Percentiles rank a stretch among this genome's conserved stretches.
phyloP scores from a whole-genome alignment of 768 basidiomycete genomes.

The Amyloporia xantha region DNA sequence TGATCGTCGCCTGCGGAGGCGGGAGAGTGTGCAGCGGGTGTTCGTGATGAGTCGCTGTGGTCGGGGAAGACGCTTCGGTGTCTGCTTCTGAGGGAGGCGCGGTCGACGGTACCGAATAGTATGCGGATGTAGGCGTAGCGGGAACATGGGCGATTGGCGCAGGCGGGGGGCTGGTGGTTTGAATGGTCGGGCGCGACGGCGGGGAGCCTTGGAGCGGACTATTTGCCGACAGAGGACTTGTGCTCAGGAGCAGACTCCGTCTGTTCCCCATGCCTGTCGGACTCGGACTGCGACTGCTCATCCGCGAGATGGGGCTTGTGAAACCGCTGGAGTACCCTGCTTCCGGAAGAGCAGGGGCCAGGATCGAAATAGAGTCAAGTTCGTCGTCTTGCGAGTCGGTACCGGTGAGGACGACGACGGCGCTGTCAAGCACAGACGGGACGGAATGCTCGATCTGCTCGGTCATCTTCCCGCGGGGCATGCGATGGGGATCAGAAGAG shows the following conservation, averaged over 20 bases:
- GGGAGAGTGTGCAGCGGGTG: slow-evolving; percentile 23
- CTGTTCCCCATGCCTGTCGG: slow-evolving; percentile 37
- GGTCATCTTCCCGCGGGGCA: slow-evolving; percentile 62
- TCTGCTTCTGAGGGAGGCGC: slow-evolving; percentile 19
- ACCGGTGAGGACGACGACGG: slow-evolving; percentile 62
- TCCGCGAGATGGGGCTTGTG: slow-evolving; percentile 54
- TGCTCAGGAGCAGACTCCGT: slow-evolving; percentile 30
- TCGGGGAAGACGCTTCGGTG: slow-evolving; percentile 31
- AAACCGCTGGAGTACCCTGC: slow-evolving; percentile 43
- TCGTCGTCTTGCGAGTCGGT: slow-evolving; percentile 31
- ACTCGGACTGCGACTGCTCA: slow-evolving; percentile 65
- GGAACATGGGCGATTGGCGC: slow-evolving; percentile 3
- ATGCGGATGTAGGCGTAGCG: slow-evolving; percentile 41
- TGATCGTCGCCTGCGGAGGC: slow-evolving; percentile 18
- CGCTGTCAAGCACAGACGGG: slow-evolving; percentile 80
- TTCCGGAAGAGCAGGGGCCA: slow-evolving; percentile 42
- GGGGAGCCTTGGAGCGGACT: slow-evolving; percentile 13
- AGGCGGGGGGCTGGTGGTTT: slow-evolving; percentile 15
- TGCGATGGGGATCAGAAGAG: slow-evolving; percentile 60
- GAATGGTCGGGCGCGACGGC: slow-evolving; percentile 21
- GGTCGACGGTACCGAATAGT: slow-evolving; percentile 34
- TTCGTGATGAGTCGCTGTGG: slow-evolving; percentile 29
- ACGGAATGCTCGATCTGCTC: slow-evolving; percentile 75
- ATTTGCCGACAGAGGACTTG: slow-evolving; percentile 15
- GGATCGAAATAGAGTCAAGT: slow-evolving; percentile 54